A percentile compares a stretch with the other conserved stretches of the same genome.
Conservation (phyloP, 345 rosid species). For the Linum tenue region DNA sequence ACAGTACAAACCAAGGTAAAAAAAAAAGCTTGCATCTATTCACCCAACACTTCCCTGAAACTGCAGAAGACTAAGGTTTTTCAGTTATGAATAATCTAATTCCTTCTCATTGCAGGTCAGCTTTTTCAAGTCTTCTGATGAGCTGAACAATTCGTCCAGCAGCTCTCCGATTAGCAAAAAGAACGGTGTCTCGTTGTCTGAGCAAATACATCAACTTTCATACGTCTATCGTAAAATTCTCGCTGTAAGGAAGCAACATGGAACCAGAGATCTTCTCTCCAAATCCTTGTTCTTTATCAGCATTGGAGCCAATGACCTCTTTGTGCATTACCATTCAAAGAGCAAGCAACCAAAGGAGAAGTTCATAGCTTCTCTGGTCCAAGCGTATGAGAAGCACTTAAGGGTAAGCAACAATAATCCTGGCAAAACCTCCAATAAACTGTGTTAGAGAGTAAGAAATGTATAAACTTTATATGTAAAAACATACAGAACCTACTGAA, state of each 20-base stretch:
- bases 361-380: slow-evolving; percentile 27
- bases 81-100: background rate
- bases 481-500: slow-evolving; percentile 27
- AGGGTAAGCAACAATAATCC: slow-evolving; percentile 20
- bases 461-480: background rate
- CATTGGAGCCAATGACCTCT: slow-evolving; percentile 41
- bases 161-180: background rate
- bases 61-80: background rate
- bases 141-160: background rate
- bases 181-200: slow-evolving; percentile 27
- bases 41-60: background rate
- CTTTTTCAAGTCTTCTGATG: background rate
- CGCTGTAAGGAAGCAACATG: slow-evolving; percentile 16
- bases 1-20: slow-evolving; percentile 24
- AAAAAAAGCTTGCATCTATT: background rate
- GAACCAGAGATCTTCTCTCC: slow-evolving; percentile 19
- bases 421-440: background rate
- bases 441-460: background rate
- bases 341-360: slow-evolving; percentile 17
- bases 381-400: slow-evolving; percentile 26
- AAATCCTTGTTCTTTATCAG: slow-evolving; percentile 47
- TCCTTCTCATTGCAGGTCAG: slow-evolving; percentile 7
- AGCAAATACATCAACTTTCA: slow-evolving; percentile 34
- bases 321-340: slow-evolving; percentile 22
- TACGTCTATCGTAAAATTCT: slow-evolving; percentile 14